Base-by-base conservation (phyloP, 2,329 filamentous ascomycete species). In the Decorospora gaudefroyi region DNA sequence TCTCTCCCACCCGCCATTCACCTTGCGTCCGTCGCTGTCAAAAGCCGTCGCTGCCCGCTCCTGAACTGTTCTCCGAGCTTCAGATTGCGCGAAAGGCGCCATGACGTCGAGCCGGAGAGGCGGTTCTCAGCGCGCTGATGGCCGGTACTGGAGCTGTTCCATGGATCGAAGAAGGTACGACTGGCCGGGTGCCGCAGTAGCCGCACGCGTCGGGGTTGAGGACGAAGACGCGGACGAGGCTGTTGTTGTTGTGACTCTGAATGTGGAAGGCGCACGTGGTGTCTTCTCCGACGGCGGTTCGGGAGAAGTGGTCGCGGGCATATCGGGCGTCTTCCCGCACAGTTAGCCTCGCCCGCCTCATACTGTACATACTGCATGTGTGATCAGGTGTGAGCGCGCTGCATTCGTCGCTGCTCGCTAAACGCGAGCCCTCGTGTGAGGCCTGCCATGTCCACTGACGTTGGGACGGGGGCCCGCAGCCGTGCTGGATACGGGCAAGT, bases 71-170 rank as follows among this genome's bases (percentile, higher is more conserved):
- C 76, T 32, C 78, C 76, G 26, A 95, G 76, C 71, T 92, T 93
- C 40, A 76, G 70, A 30, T 77, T 80, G 28, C 88, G 81, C 10
- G 83, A 86, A 36, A 83, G 77, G 16, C 88, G 83, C 89, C 90
- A 95, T 63, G 81, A 78, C 53, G 74, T 83, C 57, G 77, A 79
- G 16, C 80, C 79, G 2, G 81, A 80, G 1, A 86, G 77, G 3
- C 75, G 72, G 46, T 82, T 84, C 47, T 92, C 87, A 28, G 87
- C 82, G 27, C 83, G 79, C 70, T 95, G 90, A 67, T 96, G 89
- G 31, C 88, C 88, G 1, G 86, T 85, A 4, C 85, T 83, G 9
- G 83, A 82, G 10, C 84, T 85, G 71, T 90, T 90, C 83, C 84
- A 88, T 4, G 82, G 77, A 67, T 87, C 85, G 59, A 86, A 87